These are phyloP conservation scores for Saururus chinensis DNA, from an alignment of 164 flowering plant species.

Conservation along the genomic window DNA sequence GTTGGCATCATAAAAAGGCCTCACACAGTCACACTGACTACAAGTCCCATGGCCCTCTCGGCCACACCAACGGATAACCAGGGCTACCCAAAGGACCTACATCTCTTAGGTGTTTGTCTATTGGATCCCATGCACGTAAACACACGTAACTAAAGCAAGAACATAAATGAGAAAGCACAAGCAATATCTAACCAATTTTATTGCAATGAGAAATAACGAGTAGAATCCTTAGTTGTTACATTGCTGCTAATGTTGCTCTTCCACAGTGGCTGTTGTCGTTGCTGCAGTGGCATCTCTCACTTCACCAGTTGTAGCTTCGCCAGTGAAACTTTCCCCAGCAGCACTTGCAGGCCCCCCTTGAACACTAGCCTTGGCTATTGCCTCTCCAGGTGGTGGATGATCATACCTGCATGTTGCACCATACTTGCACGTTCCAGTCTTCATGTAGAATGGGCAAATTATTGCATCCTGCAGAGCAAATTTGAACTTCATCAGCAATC, in stretches of 20 bases:
- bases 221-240: no score
- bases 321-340: background rate
- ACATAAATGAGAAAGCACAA: no score
- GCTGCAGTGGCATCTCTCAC: background rate
- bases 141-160: no score
- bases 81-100: no score
- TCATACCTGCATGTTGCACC: slow-evolving; percentile 81
- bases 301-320: background rate
- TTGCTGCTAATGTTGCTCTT: background rate
- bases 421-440: slow-evolving; percentile 82
- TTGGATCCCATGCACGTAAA: no score
- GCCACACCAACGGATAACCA: no score
- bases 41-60: no score
- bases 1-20: no score
- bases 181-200: no score
- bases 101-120: no score
- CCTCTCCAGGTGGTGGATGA: slow-evolving; percentile 95
- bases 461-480: slow-evolving; percentile 48
- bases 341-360: background rate
- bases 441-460: slow-evolving; percentile 72
- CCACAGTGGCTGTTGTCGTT: background rate
- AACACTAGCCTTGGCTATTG: slow-evolving; percentile 37
- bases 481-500: background rate
- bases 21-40: no score
- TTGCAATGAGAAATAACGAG: no score